Base-by-base conservation (phyloP, 306 rosid genomes). In the Prunus padus region DNA sequence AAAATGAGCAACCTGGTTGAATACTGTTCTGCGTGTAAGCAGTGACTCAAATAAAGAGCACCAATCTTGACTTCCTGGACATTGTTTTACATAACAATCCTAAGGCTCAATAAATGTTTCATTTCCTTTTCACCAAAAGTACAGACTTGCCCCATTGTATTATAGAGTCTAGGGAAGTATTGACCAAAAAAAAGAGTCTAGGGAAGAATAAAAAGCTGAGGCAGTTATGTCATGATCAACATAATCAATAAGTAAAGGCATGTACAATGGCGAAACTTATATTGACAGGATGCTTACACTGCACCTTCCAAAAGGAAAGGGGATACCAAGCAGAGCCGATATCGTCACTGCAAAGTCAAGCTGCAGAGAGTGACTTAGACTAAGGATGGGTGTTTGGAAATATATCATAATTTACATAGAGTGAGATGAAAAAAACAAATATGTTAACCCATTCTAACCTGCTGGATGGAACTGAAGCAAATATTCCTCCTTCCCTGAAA, bases 291-390 rank as follows among this genome's bases (percentile, higher is more conserved):
- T 82, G 88, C 90, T 92, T 94, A 92, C 88, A 90, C 91, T 86
- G 84, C 95, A 94, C 98, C 98, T 94, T 92, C 97, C 98, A 72
- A 84, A 92, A 81, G 98, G 98, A 85, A 94, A 92, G 20, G 98
- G 97, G 71, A 94, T 76, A 71, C 97, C 98, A 71, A 94, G 90
- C 87, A 92, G 81, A 1, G 95, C 96, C 54, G 98, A 90, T 79
- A 94, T 56, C 57, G 98, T 94, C 76, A 77, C 97, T 62, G 98
- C 93, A 91, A 94, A 94, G 80, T 94, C 98, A 62, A 94, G 97
- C 97, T 94, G 96, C 85, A 88, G 78, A 56, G 78, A 79, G 76
- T 68, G 75, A 82, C 60, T 82, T 26, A 73, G 45, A 66, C 55
- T 76, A 42, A 76, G 80, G 84, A 80, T 42, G 63, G 65, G 68